Evolutionary conservation across 805 yeast species (phyloP).

Genomic region (Kluyveromyces siamensis): DNA sequence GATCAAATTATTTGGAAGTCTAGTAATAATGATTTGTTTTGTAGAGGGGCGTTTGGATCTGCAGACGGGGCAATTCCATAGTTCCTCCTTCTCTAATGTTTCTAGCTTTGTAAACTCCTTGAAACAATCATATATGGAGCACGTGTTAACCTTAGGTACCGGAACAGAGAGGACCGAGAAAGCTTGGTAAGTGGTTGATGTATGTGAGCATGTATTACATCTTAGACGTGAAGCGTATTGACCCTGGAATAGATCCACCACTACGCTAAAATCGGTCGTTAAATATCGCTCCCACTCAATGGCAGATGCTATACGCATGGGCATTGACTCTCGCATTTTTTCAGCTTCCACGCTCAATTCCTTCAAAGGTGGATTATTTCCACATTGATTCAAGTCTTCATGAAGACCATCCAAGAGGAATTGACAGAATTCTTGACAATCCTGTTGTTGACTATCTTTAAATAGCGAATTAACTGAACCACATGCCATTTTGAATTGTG

Average conservation of each 20-base stretch:
- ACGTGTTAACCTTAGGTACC: slow-evolving; percentile 43
- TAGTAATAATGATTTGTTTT: slow-evolving; percentile 61
- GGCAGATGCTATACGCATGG: slow-evolving; percentile 73
- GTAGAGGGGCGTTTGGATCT: slow-evolving; percentile 52
- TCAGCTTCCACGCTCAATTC: slow-evolving; percentile 70
- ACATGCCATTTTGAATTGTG: slow-evolving; percentile 53
- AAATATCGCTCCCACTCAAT: slow-evolving; percentile 89
- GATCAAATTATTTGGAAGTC: slow-evolving; percentile 72
- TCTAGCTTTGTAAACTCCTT: slow-evolving; percentile 71
- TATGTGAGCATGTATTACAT: slow-evolving; percentile 62
- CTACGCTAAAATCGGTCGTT: slow-evolving; percentile 65
- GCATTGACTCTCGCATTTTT: slow-evolving; percentile 55
- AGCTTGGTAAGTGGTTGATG: slow-evolving; percentile 81
- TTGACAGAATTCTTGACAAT: slow-evolving; percentile 86
- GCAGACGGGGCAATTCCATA: slow-evolving; percentile 81
- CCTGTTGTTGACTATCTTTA: slow-evolving; percentile 80
- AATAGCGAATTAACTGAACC: slow-evolving; percentile 70
- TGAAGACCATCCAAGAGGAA: slow-evolving; percentile 83
- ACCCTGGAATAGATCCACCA: slow-evolving; percentile 81
- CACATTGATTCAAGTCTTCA: slow-evolving; percentile 75
- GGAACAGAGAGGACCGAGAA: slow-evolving; percentile 77
- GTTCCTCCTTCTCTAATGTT: slow-evolving; percentile 63
- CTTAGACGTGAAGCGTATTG: slow-evolving; percentile 73
- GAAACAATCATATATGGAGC: slow-evolving; percentile 53
- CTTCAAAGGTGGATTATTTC: slow-evolving; percentile 42